phyloP scores from a whole-genome alignment of 2,329 filamentous ascomycete genomes.

The Colletotrichum caudatum region DNA sequence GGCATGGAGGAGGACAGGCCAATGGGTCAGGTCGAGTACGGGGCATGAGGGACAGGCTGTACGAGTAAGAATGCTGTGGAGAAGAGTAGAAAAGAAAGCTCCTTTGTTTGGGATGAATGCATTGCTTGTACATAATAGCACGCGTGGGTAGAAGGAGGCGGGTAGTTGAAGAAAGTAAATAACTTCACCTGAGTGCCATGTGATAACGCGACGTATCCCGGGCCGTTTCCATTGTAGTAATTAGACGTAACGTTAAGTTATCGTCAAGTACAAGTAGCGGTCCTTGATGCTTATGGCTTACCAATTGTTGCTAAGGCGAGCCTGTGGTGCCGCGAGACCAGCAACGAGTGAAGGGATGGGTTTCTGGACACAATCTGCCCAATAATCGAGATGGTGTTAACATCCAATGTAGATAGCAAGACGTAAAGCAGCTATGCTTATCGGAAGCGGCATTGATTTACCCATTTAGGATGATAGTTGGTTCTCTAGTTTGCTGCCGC shows the following conservation, averaged over 20 bases:
- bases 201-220: not conserved
- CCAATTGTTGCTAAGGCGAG: too few species aligned
- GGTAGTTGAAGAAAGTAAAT: slow-evolving; percentile 43
- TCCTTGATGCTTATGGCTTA: not conserved
- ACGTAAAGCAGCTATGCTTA: not conserved
- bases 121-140: slow-evolving; percentile 57
- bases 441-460: not conserved
- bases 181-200: slow-evolving; percentile 27
- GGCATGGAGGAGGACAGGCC: slow-evolving; percentile 74
- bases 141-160: slow-evolving; percentile 37
- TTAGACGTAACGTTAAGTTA: not conserved
- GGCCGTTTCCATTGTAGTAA: not conserved
- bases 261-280: not conserved
- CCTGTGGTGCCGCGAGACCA: not conserved
- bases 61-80: slow-evolving; percentile 48
- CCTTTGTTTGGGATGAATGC: slow-evolving; percentile 48
- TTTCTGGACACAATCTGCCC: not conserved
- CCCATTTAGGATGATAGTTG: too few species aligned
- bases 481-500: too few species aligned
- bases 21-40: slow-evolving; percentile 71
- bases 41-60: slow-evolving; percentile 57
- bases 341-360: not conserved
- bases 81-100: slow-evolving; percentile 53
- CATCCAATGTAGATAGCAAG: not conserved
- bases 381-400: not conserved